Evolutionary conservation across 306 rosid genomes (phyloP).

Genomic region (Acacia confusa): DNA sequence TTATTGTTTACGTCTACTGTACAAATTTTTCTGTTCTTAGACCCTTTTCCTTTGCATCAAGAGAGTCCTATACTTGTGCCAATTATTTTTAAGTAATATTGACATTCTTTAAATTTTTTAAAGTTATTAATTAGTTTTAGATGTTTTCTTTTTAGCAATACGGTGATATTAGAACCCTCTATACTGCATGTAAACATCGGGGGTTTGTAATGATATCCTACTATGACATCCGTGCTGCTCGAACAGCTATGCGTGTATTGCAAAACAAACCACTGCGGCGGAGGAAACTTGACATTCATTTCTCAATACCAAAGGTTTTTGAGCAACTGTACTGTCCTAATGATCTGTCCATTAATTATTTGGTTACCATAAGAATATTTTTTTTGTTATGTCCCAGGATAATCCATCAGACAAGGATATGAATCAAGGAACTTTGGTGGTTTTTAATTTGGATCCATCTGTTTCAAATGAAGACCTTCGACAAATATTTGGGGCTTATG

Average conservation of each 20-base stretch:
- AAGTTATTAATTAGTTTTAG: constrained; percentile 29
- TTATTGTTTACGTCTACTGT: neutral
- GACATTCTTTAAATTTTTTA: neutral
- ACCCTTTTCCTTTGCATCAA: constrained; percentile 49
- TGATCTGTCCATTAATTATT: constrained; percentile 10
- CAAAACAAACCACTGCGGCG: constrained; percentile 94
- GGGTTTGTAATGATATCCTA: constrained; percentile 99
- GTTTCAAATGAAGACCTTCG: constrained; percentile 97
- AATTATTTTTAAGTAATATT: neutral
- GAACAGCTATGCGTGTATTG: constrained; percentile 92
- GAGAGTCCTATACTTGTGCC: neutral
- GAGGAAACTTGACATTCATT: constrained; percentile 97
- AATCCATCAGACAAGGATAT: constrained; percentile 98
- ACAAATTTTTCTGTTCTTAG: constrained; percentile 1
- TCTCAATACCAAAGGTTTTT: constrained; percentile 93
- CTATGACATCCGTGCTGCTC: constrained; percentile 96
- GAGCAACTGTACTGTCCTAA: constrained; percentile 2
- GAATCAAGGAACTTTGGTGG: constrained; percentile 97
- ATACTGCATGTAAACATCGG: constrained; percentile 98
- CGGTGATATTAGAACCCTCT: constrained; percentile 94
- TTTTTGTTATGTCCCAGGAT: constrained; percentile 51
- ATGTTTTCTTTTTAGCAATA: constrained; percentile 62
- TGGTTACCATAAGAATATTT: constrained; percentile 21
- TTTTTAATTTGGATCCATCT: constrained; percentile 92
- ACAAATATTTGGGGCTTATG: constrained; percentile 94